A percentile compares a stretch with the other conserved stretches of the same genome.
Evolutionary conservation across 768 basidiomycete genomes (phyloP).

Genomic region (Boletus rex-veris): DNA sequence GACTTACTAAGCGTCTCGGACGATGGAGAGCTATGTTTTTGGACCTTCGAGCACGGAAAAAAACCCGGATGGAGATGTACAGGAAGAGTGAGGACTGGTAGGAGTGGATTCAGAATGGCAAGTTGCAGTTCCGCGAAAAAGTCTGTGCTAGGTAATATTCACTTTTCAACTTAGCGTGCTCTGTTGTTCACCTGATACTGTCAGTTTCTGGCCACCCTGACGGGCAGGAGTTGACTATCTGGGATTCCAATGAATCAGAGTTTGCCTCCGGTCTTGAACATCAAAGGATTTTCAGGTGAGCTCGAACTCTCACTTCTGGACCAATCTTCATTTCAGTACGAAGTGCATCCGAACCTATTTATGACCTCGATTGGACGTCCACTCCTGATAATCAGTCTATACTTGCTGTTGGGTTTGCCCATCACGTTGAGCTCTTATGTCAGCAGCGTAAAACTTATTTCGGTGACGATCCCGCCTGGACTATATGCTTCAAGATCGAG

Average conservation of each 20-base stretch:
- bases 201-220: conserved; percentile 58
- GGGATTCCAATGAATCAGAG: conserved; percentile 94
- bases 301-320: not conserved
- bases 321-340: not conserved
- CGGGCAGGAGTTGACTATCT: conserved; percentile 85
- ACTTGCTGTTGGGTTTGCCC: conserved; percentile 81
- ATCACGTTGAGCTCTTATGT: conserved; percentile 81
- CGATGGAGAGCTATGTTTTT: conserved; percentile 81
- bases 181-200: conserved; percentile 2
- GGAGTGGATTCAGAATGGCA: conserved; percentile 61
- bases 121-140: conserved; percentile 91
- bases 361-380: conserved; percentile 91
- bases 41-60: conserved; percentile 57
- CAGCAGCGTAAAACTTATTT: conserved; percentile 93
- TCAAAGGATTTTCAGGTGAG: conserved; percentile 56
- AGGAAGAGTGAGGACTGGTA: conserved; percentile 70
- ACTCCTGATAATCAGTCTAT: conserved; percentile 89
- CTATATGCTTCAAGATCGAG: conserved; percentile 64
- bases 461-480: conserved; percentile 78
- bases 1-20: conserved; percentile 75
- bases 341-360: conserved; percentile 51
- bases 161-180: not conserved
- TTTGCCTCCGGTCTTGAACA: conserved; percentile 90
- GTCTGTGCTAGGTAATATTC: conserved; percentile 72
- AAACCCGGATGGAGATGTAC: conserved; percentile 57